These are phyloP conservation scores for Pichia sp. DNA, from an alignment of 1,139 yeast species.

Conservation along the genomic window DNA sequence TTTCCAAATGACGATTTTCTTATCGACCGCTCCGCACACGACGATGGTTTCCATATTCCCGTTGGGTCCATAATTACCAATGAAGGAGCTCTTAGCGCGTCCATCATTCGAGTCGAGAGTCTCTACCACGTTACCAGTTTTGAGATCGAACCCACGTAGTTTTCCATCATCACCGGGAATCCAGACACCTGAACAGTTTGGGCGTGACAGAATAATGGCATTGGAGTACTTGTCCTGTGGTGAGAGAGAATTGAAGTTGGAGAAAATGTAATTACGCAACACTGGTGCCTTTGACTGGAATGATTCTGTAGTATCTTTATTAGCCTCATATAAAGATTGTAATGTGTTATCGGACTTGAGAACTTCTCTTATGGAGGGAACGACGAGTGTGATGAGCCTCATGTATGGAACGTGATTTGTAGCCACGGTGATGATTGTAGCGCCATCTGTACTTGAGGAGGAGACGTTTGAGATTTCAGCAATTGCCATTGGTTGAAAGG, in stretches of 20 bases:
- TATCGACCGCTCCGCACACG: conserved; percentile 44
- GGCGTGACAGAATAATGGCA: conserved; percentile 37
- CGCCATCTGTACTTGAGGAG: not conserved
- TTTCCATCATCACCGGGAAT: conserved; percentile 65
- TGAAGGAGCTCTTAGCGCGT: conserved; percentile 42
- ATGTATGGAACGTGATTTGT: conserved; percentile 75
- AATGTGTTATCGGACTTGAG: not conserved
- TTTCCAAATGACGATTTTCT: conserved; percentile 25
- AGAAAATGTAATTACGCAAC: conserved; percentile 38
- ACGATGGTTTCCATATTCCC: conserved; percentile 31
- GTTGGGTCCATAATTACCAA: conserved; percentile 20
- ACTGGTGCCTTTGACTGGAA: conserved; percentile 24
- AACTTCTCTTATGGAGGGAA: conserved; percentile 30
- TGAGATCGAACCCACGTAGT: conserved; percentile 50
- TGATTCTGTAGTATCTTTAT: conserved; percentile 13
- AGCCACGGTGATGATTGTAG: conserved; percentile 29
- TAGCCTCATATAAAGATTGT: not conserved
- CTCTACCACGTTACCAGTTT: conserved; percentile 29
- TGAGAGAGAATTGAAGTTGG: conserved; percentile 52
- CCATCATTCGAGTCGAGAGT: conserved; percentile 30
- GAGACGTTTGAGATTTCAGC: conserved; percentile 20
- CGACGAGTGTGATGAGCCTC: conserved; percentile 48
- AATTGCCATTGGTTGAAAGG: conserved; percentile 55
- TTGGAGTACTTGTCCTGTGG: conserved; percentile 69
- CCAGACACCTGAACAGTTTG: conserved; percentile 46